Percentiles rank a stretch among this genome's conserved stretches.
Conservation (phyloP, 1,139 yeast genomes). For the Kodamaea arcana region DNA sequence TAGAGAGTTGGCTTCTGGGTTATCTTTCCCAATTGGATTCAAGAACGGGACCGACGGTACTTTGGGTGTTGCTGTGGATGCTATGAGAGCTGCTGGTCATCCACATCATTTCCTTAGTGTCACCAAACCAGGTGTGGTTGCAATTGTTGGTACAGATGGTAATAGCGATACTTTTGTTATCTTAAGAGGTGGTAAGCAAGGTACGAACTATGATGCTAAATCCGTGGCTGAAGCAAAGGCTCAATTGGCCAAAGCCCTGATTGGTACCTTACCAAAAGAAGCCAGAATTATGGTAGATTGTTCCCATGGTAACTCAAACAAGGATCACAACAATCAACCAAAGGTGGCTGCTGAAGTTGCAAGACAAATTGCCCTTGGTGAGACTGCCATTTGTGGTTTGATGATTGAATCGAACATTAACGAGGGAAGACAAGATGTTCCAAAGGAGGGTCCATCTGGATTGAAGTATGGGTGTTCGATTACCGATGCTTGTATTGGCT, state of each 20-base stretch:
- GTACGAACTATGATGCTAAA: slow-evolving; percentile 82
- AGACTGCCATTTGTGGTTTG: slow-evolving; percentile 76
- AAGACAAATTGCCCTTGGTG: slow-evolving; percentile 75
- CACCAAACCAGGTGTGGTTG: slow-evolving; percentile 87
- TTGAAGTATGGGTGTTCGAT: slow-evolving; percentile 90
- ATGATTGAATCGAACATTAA: slow-evolving; percentile 92
- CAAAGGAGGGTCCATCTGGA: slow-evolving; percentile 68
- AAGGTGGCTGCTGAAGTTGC: slow-evolving; percentile 79
- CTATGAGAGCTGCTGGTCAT: slow-evolving; percentile 85
- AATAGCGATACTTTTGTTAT: slow-evolving; percentile 87
- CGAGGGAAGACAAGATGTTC: slow-evolving; percentile 92
- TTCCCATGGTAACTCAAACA: slow-evolving; percentile 92
- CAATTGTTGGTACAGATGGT: slow-evolving; percentile 93
- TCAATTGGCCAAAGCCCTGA: slow-evolving; percentile 48
- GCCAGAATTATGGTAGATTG: slow-evolving; percentile 95
- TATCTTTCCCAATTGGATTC: slow-evolving; percentile 96
- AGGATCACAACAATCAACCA: slow-evolving; percentile 90
- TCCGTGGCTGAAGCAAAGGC: slow-evolving; percentile 67
- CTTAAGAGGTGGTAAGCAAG: slow-evolving; percentile 90
- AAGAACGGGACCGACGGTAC: slow-evolving; percentile 97
- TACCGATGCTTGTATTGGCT: slow-evolving; percentile 93
- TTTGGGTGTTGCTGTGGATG: slow-evolving; percentile 88
- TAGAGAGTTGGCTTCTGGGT: slow-evolving; percentile 92
- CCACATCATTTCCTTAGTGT: slow-evolving; percentile 94
- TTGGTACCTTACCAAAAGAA: slow-evolving; percentile 27